A percentile compares a stretch with the other conserved stretches of the same genome.
phyloP scores from a whole-genome alignment of 2,329 filamentous ascomycete species.

The Aspergillus ochraceoroseus region DNA sequence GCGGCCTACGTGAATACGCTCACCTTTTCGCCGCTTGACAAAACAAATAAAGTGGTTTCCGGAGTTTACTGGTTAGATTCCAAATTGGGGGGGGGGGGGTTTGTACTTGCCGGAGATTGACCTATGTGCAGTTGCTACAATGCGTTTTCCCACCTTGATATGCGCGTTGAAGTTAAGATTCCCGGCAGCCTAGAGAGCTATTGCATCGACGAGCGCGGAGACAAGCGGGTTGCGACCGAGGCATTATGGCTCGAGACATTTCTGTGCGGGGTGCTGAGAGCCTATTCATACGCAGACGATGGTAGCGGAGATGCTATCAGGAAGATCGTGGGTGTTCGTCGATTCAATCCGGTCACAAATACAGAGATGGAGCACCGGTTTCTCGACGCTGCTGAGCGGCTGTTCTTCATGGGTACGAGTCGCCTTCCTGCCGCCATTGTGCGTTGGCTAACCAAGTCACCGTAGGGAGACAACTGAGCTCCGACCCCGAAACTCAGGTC shows the following conservation, averaged over 20 bases:
- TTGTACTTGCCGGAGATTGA: conserved; percentile 17
- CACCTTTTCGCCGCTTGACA: conserved; percentile 81
- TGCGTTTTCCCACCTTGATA: conserved; percentile 95
- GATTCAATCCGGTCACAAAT: conserved; percentile 96
- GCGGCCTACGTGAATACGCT: conserved; percentile 98
- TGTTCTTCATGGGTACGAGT: conserved; percentile 81
- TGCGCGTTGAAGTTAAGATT: conserved; percentile 97
- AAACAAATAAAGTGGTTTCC: conserved; percentile 82
- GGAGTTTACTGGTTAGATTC: conserved; percentile 78
- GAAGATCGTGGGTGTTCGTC: conserved; percentile 92
- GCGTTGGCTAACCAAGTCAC: conserved; percentile 20
- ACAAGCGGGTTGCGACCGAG: conserved; percentile 88
- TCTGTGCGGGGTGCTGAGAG: conserved; percentile 85
- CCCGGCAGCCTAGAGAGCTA: conserved; percentile 95
- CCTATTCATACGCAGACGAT: conserved; percentile 95
- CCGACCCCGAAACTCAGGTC: conserved; percentile 94
- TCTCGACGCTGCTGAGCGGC: conserved; percentile 82
- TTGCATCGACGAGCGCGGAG: conserved; percentile 92
- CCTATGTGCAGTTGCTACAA: conserved; percentile 73
- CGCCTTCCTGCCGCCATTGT: background rate
- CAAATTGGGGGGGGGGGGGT: background rate
- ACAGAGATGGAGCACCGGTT: conserved; percentile 98
- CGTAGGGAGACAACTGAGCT: conserved; percentile 86
- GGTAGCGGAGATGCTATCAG: conserved; percentile 90
- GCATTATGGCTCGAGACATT: conserved; percentile 97